These are phyloP conservation scores for Geotrichum fermentans DNA, from an alignment of 1,139 yeast species.

Conservation along the genomic window DNA sequence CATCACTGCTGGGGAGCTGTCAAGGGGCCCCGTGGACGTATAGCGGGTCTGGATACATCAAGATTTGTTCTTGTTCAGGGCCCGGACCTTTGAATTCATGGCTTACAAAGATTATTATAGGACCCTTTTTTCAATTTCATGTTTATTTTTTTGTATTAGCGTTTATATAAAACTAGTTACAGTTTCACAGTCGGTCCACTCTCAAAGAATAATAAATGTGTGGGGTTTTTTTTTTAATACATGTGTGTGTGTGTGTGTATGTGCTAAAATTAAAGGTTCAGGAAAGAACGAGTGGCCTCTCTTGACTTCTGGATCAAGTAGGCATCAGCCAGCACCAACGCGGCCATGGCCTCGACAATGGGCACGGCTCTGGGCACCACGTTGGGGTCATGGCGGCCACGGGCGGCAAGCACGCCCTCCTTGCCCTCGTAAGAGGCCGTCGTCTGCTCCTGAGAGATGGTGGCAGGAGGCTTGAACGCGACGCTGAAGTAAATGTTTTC, in stretches of 20 bases:
- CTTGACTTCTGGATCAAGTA: constrained; percentile 81
- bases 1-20: too few species aligned
- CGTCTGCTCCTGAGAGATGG: constrained; percentile 86
- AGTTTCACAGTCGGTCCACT: not conserved
- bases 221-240: not conserved
- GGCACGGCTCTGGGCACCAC: constrained; percentile 98
- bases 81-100: too few species aligned
- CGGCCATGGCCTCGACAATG: constrained; percentile 96
- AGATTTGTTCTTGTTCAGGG: too few species aligned
- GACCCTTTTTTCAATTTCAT: not conserved
- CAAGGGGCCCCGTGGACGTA: too few species aligned
- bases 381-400: constrained; percentile 97
- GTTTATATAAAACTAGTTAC: not conserved
- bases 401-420: constrained; percentile 83
- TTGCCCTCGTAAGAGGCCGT: constrained; percentile 86
- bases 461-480: constrained; percentile 97
- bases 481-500: constrained; percentile 90
- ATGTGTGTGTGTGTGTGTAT: not conserved
- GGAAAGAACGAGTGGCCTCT: constrained; percentile 45
- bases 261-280: not conserved
- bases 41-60: too few species aligned
- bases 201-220: not conserved
- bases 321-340: constrained; percentile 84
- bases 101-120: too few species aligned
- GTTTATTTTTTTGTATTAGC: not conserved